Percentiles rank a stretch among this genome's conserved stretches.
Conservation (phyloP, 192 early-diverging fungal genomes). For the Rhizophagus clarus region DNA sequence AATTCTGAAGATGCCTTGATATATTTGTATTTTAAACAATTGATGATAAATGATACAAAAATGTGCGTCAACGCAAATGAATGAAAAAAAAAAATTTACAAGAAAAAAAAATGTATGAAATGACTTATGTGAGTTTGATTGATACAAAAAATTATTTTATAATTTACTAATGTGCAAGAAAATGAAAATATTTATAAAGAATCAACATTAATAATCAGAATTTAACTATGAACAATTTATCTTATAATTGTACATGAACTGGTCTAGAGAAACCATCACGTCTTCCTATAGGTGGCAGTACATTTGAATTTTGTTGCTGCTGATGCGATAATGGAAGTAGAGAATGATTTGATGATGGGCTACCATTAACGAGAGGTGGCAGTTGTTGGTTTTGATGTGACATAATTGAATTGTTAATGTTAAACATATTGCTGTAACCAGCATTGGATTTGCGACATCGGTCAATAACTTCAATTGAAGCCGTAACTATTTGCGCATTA, state of each 20-base stretch:
- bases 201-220: background rate
- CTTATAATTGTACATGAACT: background rate
- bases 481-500: slow-evolving; percentile 19
- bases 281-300: slow-evolving; percentile 4
- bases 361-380: background rate
- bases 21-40: background rate
- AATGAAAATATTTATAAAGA: background rate
- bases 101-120: background rate
- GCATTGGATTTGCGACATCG: slow-evolving; percentile 13
- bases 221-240: background rate
- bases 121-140: background rate
- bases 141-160: background rate
- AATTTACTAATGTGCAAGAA: background rate
- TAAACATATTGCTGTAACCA: background rate
- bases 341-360: background rate
- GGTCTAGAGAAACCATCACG: slow-evolving; percentile 8
- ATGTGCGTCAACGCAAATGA: background rate
- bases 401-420: slow-evolving; percentile 13
- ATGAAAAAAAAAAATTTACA: background rate
- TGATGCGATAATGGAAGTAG: background rate
- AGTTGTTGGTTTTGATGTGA: background rate
- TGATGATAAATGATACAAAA: background rate
- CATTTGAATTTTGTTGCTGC: background rate
- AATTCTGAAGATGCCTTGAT: background rate
- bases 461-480: slow-evolving; percentile 30